Conservation (phyloP, 108 stramenopile genomes). For the Cyclotella sp. region DNA sequence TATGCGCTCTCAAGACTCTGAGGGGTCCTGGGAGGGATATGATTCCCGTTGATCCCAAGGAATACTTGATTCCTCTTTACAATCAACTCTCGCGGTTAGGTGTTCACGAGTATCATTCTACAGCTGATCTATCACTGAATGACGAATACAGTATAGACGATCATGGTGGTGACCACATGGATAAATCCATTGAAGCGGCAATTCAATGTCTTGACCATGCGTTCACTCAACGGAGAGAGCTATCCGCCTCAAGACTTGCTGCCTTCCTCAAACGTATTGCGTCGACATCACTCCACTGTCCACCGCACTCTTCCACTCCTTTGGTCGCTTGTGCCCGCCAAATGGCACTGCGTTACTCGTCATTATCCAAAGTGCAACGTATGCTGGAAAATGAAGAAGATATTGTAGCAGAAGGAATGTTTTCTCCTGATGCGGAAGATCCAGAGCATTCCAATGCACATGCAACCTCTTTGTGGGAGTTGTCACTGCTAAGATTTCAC, state of each 20-base stretch:
- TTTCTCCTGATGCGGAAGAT: slow-evolving; percentile 71
- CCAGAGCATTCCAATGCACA: slow-evolving; percentile 87
- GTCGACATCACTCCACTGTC: slow-evolving; percentile 71
- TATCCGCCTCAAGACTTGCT: slow-evolving; percentile 73
- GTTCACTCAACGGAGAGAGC: slow-evolving; percentile 81
- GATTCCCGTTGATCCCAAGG: slow-evolving; percentile 82
- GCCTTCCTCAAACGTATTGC: slow-evolving; percentile 81
- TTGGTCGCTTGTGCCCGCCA: slow-evolving; percentile 80
- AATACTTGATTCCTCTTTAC: slow-evolving; percentile 85
- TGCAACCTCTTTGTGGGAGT: slow-evolving; percentile 84
- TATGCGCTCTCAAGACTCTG: slow-evolving; percentile 84
- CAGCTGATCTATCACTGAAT: not conserved
- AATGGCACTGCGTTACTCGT: slow-evolving; percentile 73
- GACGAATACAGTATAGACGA: not conserved
- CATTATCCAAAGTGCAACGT: slow-evolving; percentile 53
- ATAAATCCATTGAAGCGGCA: slow-evolving; percentile 51
- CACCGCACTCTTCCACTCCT: slow-evolving; percentile 71
- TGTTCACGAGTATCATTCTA: not conserved
- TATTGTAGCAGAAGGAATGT: slow-evolving; percentile 77
- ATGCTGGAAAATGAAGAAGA: slow-evolving; percentile 90
- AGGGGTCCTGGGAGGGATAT: slow-evolving; percentile 83
- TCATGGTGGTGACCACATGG: slow-evolving; percentile 7
- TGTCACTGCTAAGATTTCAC: slow-evolving; percentile 74
- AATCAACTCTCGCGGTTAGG: slow-evolving; percentile 58
- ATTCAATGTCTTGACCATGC: slow-evolving; percentile 77